Conservation (phyloP, 75 land plant species). For the Selaginella tamariscina region DNA sequence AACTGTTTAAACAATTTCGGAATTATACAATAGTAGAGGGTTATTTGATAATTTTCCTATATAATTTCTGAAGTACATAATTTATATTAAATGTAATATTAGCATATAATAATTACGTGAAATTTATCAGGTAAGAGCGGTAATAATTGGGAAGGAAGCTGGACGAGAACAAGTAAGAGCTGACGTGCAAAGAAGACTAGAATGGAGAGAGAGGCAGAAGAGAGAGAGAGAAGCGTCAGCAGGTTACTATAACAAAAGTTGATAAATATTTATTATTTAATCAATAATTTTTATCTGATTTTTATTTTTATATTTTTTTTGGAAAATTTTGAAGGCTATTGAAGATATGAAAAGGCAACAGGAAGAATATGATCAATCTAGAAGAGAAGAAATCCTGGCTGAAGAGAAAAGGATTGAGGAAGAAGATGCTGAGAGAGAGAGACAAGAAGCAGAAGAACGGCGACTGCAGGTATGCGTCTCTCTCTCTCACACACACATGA, state of each 20-base stretch:
- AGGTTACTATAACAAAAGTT: neutral
- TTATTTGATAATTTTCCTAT: neutral
- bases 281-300: neutral
- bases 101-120: too few species aligned
- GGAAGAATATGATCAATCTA: constrained; percentile 18
- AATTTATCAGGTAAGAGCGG: neutral
- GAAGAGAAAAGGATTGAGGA: constrained; percentile 15
- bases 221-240: constrained; percentile 7
- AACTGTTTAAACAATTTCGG: too few species aligned
- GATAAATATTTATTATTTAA: neutral
- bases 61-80: too few species aligned
- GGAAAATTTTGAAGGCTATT: neutral
- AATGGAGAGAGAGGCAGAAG: neutral
- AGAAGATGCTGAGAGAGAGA: neutral
- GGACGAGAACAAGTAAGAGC: neutral
- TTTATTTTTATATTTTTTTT: neutral
- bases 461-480: neutral
- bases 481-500: neutral
- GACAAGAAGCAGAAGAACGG: neutral
- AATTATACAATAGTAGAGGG: too few species aligned
- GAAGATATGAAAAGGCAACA: constrained; percentile 2
- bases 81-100: too few species aligned
- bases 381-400: constrained; percentile 21
- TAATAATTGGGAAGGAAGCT: neutral
- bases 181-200: neutral